Conservation (phyloP, 1,284 basidiomycete species). For the Leucoagaricus sp. region DNA sequence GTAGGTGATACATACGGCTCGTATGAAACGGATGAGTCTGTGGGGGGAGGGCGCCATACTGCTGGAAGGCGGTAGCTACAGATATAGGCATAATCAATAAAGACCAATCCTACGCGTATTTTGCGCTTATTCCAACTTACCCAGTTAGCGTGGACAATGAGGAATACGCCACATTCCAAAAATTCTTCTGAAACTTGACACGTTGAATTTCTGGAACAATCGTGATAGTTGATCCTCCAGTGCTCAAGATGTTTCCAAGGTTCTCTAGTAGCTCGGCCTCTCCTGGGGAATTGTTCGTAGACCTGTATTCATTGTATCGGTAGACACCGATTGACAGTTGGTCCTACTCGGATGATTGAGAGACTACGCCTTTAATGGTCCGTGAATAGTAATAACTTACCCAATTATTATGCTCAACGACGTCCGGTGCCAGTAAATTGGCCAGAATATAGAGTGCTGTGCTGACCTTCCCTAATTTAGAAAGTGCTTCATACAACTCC, state of each 20-base stretch:
- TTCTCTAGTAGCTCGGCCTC: constrained; percentile 46
- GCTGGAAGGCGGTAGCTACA: constrained; percentile 46
- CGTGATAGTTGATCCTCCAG: constrained; percentile 48
- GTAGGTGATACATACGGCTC: constrained; percentile 40
- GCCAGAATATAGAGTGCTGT: constrained; percentile 56
- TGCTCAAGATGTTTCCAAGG: constrained; percentile 46
- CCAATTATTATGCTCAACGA: constrained; percentile 52
- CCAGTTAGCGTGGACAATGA: constrained; percentile 53
- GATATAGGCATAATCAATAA: not conserved
- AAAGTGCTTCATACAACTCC: constrained; percentile 60
- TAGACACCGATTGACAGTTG: constrained; percentile 55
- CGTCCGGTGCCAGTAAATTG: constrained; percentile 47
- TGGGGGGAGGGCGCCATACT: constrained; percentile 51
- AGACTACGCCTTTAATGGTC: not conserved
- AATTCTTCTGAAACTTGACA: constrained; percentile 62
- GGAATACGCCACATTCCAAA: constrained; percentile 63
- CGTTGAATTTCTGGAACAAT: constrained; percentile 62
- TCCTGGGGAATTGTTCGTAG: constrained; percentile 41
- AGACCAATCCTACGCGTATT: not conserved
- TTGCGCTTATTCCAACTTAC: constrained; percentile 21
- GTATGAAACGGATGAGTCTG: constrained; percentile 33
- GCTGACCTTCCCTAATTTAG: constrained; percentile 45
- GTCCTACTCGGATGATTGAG: constrained; percentile 39
- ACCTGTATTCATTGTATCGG: constrained; percentile 43
- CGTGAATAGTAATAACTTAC: constrained; percentile 35